phyloP scores from a whole-genome alignment of 257 asterid genomes.

The Ligustrum vulgare region DNA sequence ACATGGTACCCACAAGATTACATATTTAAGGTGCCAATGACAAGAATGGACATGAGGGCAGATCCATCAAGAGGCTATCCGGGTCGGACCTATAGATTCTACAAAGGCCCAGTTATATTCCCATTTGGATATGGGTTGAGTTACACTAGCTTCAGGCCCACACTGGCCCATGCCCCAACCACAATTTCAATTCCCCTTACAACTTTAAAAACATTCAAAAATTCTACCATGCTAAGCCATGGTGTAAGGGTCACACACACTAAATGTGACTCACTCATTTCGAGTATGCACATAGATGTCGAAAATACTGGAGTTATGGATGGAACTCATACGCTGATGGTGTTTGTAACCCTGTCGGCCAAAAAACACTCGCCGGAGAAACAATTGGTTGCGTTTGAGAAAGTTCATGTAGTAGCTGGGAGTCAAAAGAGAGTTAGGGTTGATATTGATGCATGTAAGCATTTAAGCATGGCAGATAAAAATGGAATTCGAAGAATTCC shows the following conservation, averaged over 20 bases:
- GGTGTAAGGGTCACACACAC: constrained; percentile 63
- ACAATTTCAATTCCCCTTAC: constrained; percentile 41
- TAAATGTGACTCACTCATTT: constrained; percentile 49
- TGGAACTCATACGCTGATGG: constrained; percentile 67
- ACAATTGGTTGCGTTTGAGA: constrained; percentile 65
- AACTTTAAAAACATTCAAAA: constrained; percentile 26
- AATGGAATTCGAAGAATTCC: constrained; percentile 75
- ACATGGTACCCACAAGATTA: constrained; percentile 91
- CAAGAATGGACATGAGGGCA: constrained; percentile 76
- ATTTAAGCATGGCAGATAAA: constrained; percentile 59
- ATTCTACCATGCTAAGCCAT: constrained; percentile 33
- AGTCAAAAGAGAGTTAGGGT: constrained; percentile 40
- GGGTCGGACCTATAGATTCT: constrained; percentile 80
- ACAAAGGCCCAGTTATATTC: constrained; percentile 76
- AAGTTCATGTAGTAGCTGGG: constrained; percentile 50
- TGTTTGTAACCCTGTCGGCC: constrained; percentile 43
- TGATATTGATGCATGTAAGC: constrained; percentile 55
- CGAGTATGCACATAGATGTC: constrained; percentile 56
- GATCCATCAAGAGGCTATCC: constrained; percentile 78
- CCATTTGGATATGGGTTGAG: constrained; percentile 80
- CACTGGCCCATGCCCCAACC: constrained; percentile 55
- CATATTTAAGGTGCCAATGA: constrained; percentile 63
- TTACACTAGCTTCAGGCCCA: constrained; percentile 55
- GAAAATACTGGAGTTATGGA: constrained; percentile 68
- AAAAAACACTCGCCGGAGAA: constrained; percentile 33